These are phyloP conservation scores for Hymenoscyphus infarciens DNA, from an alignment of 2,329 filamentous ascomycete species.

Conservation along the genomic window DNA sequence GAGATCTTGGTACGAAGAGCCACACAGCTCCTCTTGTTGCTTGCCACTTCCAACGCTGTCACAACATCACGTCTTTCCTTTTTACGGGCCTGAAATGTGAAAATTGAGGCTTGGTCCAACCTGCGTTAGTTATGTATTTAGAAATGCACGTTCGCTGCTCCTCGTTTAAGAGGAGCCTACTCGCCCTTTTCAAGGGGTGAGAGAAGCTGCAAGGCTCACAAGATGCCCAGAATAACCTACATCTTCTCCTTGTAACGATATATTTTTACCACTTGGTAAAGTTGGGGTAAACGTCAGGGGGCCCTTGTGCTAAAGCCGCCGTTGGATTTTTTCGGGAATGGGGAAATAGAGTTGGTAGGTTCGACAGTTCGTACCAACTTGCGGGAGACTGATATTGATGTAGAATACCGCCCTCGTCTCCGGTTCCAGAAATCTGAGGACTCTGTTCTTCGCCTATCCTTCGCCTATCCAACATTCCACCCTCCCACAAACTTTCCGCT, in stretches of 20 bases:
- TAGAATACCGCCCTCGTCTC: conserved; percentile 7
- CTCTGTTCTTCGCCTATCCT: conserved; percentile 6
- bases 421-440: conserved; percentile 6
- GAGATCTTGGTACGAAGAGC: neutral
- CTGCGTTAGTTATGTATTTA: conserved; percentile 15
- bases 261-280: neutral
- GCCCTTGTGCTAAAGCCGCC: neutral
- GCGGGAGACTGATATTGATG: conserved; percentile 8
- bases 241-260: conserved; percentile 11
- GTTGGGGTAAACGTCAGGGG: neutral
- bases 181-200: conserved; percentile 26
- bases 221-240: neutral
- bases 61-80: conserved; percentile 1
- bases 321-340: neutral
- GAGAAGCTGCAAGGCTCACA: conserved; percentile 26
- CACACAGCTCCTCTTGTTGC: neutral
- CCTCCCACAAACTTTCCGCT: conserved; percentile 14
- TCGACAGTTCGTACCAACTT: neutral
- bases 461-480: conserved; percentile 21
- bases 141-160: neutral
- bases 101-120: conserved; percentile 22
- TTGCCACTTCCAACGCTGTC: neutral
- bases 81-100: conserved; percentile 19
- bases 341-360: neutral
- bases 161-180: conserved; percentile 19